Percentiles rank a stretch among this genome's conserved stretches.
These are phyloP conservation scores for Microbotryum lychnidis-dioicae DNA, from an alignment of 1,284 basidiomycete species.

Conservation along the genomic window DNA sequence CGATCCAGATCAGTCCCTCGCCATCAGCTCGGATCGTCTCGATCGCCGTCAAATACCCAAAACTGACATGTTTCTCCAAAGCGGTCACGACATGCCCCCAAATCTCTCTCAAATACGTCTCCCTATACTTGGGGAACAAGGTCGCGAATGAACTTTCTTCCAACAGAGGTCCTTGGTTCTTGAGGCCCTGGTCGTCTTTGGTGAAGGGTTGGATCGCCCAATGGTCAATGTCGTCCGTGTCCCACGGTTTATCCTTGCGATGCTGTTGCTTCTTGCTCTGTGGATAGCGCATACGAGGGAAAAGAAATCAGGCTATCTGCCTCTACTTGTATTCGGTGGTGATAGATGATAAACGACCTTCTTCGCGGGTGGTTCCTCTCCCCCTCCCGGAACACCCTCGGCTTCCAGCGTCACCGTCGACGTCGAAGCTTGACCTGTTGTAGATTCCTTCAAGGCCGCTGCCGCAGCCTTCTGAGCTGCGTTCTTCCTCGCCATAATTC, in stretches of 20 bases:
- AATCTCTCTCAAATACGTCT: conserved; percentile 88
- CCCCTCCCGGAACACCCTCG: conserved; percentile 5
- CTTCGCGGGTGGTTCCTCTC: conserved; percentile 12
- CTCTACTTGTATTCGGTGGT: no score
- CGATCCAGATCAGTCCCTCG: neutral
- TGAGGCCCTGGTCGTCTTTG: conserved; percentile 39
- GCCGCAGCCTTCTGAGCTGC: conserved; percentile 24
- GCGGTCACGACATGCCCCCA: conserved; percentile 89
- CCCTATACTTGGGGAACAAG: conserved; percentile 96
- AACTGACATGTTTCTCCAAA: conserved; percentile 66
- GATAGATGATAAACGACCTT: neutral
- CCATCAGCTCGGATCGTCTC: neutral
- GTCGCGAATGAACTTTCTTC: conserved; percentile 98
- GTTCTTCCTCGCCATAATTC: conserved; percentile 29
- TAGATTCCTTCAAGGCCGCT: conserved; percentile 4
- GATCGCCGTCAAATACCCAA: conserved; percentile 10
- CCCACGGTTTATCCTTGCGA: conserved; percentile 94
- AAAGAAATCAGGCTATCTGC: neutral
- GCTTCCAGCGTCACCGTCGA: conserved; percentile 6
- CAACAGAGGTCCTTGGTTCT: conserved; percentile 84
- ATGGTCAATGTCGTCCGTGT: conserved; percentile 98
- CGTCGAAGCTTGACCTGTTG: conserved; percentile 11
- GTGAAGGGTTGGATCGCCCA: conserved; percentile 46
- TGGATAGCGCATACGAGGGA: no score
- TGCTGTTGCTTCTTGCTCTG: conserved; percentile 67